Evolutionary conservation across 2,329 filamentous ascomycete genomes (phyloP).

Genomic region (Microsporum canis): DNA sequence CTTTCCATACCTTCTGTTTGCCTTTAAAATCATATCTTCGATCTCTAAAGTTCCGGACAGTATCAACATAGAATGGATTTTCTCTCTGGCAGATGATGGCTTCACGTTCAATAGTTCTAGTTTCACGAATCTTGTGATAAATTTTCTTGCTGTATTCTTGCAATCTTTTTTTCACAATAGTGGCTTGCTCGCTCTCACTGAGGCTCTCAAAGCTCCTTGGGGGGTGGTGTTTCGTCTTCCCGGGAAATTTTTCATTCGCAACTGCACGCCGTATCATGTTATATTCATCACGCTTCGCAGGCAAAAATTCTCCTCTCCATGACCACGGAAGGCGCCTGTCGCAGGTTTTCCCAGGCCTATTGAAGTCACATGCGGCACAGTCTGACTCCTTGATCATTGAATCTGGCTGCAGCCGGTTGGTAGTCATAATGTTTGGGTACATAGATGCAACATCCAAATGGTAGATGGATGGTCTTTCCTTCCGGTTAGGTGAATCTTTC

Average conservation of each 20-base stretch:
- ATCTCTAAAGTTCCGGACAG: conserved; percentile 90
- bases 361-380: conserved; percentile 97
- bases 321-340: conserved; percentile 91
- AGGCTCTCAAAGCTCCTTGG: conserved; percentile 70
- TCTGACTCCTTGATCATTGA: conserved; percentile 98
- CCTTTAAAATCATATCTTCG: conserved; percentile 97
- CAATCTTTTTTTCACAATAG: conserved; percentile 70
- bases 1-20: conserved; percentile 96
- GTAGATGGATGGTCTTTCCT: conserved; percentile 83
- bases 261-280: conserved; percentile 94
- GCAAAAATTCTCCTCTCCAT: conserved; percentile 95
- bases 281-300: conserved; percentile 93
- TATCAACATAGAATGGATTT: conserved; percentile 97
- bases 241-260: conserved; percentile 86
- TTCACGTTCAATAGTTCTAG: conserved; percentile 81
- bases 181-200: conserved; percentile 67
- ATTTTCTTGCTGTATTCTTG: conserved; percentile 96
- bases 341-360: conserved; percentile 91
- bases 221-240: conserved; percentile 59
- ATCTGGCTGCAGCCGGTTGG: conserved; percentile 90
- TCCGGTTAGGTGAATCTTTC: conserved; percentile 71
- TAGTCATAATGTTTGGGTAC: conserved; percentile 99
- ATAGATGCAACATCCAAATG: conserved; percentile 98
- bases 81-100: conserved; percentile 97
- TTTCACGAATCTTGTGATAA: conserved; percentile 97